phyloP scores from a whole-genome alignment of 1,284 basidiomycete genomes.

The Fomitiporia mediterranea region DNA sequence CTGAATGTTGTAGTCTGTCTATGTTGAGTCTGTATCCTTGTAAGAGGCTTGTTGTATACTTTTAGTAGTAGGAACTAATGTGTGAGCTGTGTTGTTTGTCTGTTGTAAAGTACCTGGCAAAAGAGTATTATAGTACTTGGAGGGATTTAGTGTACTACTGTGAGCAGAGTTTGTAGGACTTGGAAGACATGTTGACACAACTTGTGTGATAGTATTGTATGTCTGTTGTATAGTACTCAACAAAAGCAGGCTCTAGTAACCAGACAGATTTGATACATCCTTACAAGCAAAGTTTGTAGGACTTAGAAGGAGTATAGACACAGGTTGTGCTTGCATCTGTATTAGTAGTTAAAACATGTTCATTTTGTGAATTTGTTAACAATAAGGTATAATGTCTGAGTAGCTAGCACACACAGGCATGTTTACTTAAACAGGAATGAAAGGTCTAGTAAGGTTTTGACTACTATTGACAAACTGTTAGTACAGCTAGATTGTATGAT shows the following conservation, averaged over 20 bases:
- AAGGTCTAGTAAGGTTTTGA: constrained; percentile 16
- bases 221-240: constrained; percentile 67
- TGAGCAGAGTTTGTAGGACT: no score
- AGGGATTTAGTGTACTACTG: constrained; percentile 47
- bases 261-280: constrained; percentile 42
- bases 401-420: constrained; percentile 33
- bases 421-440: constrained; percentile 30
- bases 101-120: constrained; percentile 68
- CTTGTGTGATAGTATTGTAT: no score
- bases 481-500: constrained; percentile 54
- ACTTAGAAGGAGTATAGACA: constrained; percentile 38
- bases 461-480: constrained; percentile 25
- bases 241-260: constrained; percentile 39
- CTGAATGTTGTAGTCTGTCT: no score
- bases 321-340: no score
- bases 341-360: constrained; percentile 29
- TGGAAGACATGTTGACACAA: no score
- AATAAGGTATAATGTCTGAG: constrained; percentile 50
- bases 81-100: no score
- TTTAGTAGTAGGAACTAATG: no score
- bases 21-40: no score
- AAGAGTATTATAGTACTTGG: constrained; percentile 33
- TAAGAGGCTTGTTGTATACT: no score
- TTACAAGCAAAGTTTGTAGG: constrained; percentile 53
- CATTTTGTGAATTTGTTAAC: constrained; percentile 36